These are phyloP conservation scores for Saturnispora zaruensis DNA, from an alignment of 805 yeast genomes.

Conservation along the genomic window DNA sequence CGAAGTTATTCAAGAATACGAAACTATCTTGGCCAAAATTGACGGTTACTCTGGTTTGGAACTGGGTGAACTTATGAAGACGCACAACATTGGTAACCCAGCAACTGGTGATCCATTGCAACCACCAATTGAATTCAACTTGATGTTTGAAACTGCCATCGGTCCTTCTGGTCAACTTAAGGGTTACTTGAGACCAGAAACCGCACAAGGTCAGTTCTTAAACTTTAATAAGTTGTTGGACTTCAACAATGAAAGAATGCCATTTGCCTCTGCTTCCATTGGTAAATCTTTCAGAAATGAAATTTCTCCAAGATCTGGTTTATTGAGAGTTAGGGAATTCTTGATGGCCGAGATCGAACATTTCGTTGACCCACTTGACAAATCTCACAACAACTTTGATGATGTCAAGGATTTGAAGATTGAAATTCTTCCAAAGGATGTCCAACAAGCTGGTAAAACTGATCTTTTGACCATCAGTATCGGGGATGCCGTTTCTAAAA, in stretches of 20 bases:
- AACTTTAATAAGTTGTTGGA: conserved; percentile 91
- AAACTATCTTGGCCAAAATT: conserved; percentile 79
- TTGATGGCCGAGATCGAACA: conserved; percentile 99
- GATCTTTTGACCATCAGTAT: conserved; percentile 54
- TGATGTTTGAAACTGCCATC: conserved; percentile 98
- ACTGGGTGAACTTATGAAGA: conserved; percentile 79
- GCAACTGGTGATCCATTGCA: conserved; percentile 79
- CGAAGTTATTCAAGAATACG: conserved; percentile 68
- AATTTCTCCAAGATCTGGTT: conserved; percentile 96
- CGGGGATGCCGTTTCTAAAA: conserved; percentile 83
- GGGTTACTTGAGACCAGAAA: conserved; percentile 96
- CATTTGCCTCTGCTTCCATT: conserved; percentile 98
- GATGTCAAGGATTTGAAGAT: conserved; percentile 68
- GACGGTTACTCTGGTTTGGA: conserved; percentile 93
- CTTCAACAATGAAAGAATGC: conserved; percentile 93
- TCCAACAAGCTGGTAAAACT: conserved; percentile 81
- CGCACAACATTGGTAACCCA: conserved; percentile 84
- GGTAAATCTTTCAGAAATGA: conserved; percentile 99
- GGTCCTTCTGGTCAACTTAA: conserved; percentile 97
- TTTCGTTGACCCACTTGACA: conserved; percentile 88
- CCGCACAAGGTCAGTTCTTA: conserved; percentile 98
- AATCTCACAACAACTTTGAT: conserved; percentile 70
- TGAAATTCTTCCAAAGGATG: conserved; percentile 74
- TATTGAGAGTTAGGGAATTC: conserved; percentile 96
- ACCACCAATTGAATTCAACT: conserved; percentile 89